These are phyloP conservation scores for Oryza glumipatula DNA, from an alignment of 176 grass and related monocot genomes.

Conservation along the genomic window DNA sequence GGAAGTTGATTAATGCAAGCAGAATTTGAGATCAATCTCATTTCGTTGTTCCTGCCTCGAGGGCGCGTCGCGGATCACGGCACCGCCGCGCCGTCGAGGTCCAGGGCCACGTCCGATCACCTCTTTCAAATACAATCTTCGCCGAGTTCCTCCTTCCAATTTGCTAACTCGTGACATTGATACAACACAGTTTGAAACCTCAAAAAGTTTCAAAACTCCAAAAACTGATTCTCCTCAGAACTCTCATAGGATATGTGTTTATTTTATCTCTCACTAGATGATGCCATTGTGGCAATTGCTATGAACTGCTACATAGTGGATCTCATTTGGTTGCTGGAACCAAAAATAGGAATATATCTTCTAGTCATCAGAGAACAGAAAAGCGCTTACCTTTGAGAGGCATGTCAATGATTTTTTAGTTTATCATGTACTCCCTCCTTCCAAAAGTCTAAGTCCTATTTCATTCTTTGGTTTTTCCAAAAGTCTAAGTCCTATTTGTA, in stretches of 20 bases:
- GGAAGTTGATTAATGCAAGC: no score
- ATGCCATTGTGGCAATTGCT: background rate
- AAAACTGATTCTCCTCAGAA: constrained; percentile 16
- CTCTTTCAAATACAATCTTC: no score
- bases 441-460: no score
- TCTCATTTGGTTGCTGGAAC: constrained; percentile 22
- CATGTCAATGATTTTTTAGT: constrained; percentile 21
- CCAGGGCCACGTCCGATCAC: no score
- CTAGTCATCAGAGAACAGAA: constrained; percentile 18
- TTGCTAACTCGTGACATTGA: background rate
- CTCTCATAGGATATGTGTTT: background rate
- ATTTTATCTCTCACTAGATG: constrained; percentile 19
- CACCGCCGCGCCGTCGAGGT: no score
- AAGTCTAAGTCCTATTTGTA: no score
- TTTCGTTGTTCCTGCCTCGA: no score
- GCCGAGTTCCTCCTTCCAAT: no score
- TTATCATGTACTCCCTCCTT: background rate
- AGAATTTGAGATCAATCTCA: no score
- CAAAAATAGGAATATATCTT: constrained; percentile 32
- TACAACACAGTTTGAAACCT: constrained; percentile 4
- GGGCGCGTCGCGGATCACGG: no score
- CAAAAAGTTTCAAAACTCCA: constrained; percentile 1
- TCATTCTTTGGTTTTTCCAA: no score
- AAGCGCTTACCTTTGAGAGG: background rate
- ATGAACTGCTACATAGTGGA: background rate